These are phyloP conservation scores for Schizochytrium sp. DNA, from an alignment of 108 stramenopile species.

Conservation along the genomic window DNA sequence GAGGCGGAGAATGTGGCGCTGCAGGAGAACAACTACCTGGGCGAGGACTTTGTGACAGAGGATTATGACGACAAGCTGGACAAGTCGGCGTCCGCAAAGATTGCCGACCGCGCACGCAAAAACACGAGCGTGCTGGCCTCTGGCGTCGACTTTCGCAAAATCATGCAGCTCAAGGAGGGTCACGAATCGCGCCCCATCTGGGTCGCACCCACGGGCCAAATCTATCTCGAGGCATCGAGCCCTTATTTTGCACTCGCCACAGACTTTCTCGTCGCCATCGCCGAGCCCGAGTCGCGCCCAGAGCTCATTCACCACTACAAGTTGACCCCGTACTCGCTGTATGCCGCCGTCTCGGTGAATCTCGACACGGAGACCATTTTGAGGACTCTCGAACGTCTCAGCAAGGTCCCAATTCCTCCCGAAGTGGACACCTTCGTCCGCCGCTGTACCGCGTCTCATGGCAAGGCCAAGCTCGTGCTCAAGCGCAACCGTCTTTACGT, in stretches of 20 bases:
- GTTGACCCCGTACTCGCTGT: conserved; percentile 85
- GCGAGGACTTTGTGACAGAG: neutral
- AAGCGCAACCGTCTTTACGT: conserved; percentile 73
- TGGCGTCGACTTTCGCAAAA: conserved; percentile 11
- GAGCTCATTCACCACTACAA: conserved; percentile 94
- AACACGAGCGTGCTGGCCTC: neutral
- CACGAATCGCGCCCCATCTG: conserved; percentile 49
- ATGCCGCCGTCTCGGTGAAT: conserved; percentile 93
- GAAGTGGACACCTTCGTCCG: conserved; percentile 40
- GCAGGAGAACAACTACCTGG: neutral
- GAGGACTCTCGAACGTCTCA: conserved; percentile 35
- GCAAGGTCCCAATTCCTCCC: conserved; percentile 31
- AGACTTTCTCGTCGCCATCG: conserved; percentile 97
- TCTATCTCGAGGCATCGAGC: conserved; percentile 87
- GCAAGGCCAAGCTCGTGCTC: conserved; percentile 94
- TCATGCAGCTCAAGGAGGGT: conserved; percentile 19
- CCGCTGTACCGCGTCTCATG: conserved; percentile 41
- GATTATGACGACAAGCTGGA: neutral
- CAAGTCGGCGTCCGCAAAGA: neutral
- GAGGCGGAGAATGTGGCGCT: neutral
- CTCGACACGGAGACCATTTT: conserved; percentile 72
- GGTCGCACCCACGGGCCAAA: conserved; percentile 50
- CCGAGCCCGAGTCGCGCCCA: conserved; percentile 91
- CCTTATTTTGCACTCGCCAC: conserved; percentile 86
- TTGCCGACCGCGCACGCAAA: neutral